Conservation (phyloP, 495 filamentous ascomycete species). For the Glutinoglossum americanum region DNA sequence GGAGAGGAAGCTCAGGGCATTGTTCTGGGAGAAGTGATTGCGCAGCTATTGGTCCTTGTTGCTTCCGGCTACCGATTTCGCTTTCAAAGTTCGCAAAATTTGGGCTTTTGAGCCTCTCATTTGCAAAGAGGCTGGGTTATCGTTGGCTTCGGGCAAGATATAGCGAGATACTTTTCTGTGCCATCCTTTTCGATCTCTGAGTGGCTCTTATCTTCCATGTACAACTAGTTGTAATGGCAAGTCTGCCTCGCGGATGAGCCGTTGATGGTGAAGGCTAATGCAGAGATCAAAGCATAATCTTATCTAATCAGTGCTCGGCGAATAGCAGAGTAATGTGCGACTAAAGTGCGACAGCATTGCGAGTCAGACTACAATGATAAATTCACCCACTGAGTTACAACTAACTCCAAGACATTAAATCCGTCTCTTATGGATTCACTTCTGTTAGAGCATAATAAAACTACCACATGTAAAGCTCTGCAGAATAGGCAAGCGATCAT, state of each 20-base stretch:
- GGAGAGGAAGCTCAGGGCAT: conserved; percentile 15
- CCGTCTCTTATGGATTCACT: too few relatives aligned
- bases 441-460: too few relatives aligned
- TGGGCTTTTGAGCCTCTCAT: neutral
- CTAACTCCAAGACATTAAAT: neutral
- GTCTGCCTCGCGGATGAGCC: neutral
- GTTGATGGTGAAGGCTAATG: too few relatives aligned
- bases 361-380: too few relatives aligned
- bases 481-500: too few relatives aligned
- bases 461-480: too few relatives aligned
- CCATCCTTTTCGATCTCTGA: neutral
- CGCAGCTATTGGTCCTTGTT: neutral
- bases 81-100: neutral
- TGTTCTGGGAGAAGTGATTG: conserved; percentile 13
- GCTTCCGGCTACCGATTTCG: neutral
- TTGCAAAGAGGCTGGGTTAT: neutral
- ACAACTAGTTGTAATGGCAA: neutral
- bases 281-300: neutral
- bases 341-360: too few relatives aligned
- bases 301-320: neutral
- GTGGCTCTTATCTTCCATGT: neutral
- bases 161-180: neutral
- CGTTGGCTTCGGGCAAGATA: neutral
- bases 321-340: too few relatives aligned
- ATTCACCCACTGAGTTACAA: too few relatives aligned